phyloP scores from a whole-genome alignment of 73 alveolate genomes.

The Blepharisma japonicum region DNA sequence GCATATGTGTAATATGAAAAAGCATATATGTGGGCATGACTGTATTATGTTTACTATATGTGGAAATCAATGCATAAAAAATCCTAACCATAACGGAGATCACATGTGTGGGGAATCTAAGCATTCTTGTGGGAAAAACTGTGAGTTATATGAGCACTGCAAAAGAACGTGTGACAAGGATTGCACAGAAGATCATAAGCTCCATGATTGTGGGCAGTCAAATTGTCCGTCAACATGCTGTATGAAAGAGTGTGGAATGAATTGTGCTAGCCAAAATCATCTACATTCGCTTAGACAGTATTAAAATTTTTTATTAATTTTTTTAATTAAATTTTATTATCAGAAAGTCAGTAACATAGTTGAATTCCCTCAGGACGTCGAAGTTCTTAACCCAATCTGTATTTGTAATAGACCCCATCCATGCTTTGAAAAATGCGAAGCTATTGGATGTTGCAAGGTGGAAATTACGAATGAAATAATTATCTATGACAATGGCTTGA shows the following conservation, averaged over 20 bases:
- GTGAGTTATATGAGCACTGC: not conserved
- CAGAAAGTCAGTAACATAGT: not conserved
- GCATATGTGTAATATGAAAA: not conserved
- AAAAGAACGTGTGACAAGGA: not conserved
- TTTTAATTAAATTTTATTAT: too few relatives aligned
- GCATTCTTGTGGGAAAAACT: slow-evolving; percentile 17
- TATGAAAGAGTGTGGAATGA: slow-evolving; percentile 13
- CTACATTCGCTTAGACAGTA: not conserved
- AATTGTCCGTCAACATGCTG: slow-evolving; percentile 1
- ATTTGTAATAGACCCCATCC: not conserved
- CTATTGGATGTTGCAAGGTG: too few relatives aligned
- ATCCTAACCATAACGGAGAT: not conserved
- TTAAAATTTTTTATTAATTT: too few relatives aligned
- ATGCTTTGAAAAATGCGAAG: not conserved
- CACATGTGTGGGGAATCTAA: not conserved
- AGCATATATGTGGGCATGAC: not conserved
- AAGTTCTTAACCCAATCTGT: not conserved
- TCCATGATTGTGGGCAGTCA: not conserved
- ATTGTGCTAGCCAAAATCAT: not conserved
- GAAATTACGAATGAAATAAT: too few relatives aligned
- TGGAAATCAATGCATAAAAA: not conserved
- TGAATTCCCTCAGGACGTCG: not conserved
- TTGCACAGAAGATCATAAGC: not conserved
- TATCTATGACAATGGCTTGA: too few relatives aligned
- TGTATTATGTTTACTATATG: not conserved